Evolutionary conservation across 2,329 filamentous ascomycete genomes (phyloP).

Genomic region (Leptographium flavum): DNA sequence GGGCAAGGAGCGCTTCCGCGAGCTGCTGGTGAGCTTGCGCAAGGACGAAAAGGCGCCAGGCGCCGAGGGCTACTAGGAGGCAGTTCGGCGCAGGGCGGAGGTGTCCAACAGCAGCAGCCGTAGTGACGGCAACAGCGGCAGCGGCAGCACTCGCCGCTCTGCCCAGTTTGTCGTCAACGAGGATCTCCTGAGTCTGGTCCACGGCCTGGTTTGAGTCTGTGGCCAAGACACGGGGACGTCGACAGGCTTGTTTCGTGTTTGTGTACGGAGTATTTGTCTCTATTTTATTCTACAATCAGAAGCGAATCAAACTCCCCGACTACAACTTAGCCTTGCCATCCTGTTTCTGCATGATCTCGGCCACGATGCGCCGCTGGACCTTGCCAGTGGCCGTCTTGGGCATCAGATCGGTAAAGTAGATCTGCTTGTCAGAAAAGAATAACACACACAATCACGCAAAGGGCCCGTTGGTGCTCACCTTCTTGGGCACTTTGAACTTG

Average conservation of each 20-base stretch:
- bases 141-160: background rate
- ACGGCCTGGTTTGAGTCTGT: background rate
- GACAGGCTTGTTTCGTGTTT: too few species aligned
- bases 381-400: constrained; percentile 89
- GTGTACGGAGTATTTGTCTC: too few species aligned
- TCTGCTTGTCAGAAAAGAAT: constrained; percentile 23
- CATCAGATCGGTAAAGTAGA: constrained; percentile 74
- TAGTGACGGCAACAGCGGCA: background rate
- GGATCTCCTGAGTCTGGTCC: background rate
- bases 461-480: constrained; percentile 42
- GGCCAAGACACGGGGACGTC: too few species aligned
- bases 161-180: background rate
- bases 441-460: background rate
- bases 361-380: constrained; percentile 75
- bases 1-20: constrained; percentile 92
- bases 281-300: background rate
- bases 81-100: constrained; percentile 6
- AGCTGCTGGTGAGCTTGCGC: constrained; percentile 70
- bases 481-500: constrained; percentile 77
- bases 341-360: constrained; percentile 68
- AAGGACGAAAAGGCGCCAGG: constrained; percentile 83
- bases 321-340: constrained; percentile 43
- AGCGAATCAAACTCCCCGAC: background rate
- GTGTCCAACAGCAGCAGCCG: background rate
- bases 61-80: constrained; percentile 43